Conservation (phyloP, 2,329 filamentous ascomycete genomes). For the Hymenotorrendiella dingleyae region DNA sequence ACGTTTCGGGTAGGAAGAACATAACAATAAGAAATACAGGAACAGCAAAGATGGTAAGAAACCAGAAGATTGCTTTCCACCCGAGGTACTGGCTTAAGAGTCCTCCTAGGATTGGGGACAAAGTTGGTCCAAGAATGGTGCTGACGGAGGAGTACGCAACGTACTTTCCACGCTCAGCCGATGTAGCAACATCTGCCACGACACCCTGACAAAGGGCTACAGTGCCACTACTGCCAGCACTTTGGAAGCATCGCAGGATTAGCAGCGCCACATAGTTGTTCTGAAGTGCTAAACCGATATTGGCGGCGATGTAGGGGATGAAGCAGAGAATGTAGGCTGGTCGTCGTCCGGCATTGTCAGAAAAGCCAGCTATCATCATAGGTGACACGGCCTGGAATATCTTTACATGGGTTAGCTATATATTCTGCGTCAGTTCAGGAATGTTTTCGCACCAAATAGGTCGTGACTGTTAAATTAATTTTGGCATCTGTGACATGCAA, state of each 20-base stretch:
- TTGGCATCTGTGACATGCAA: slow-evolving; percentile 26
- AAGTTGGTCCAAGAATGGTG: slow-evolving; percentile 37
- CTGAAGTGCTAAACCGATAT: slow-evolving; percentile 49
- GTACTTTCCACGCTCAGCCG: slow-evolving; percentile 65
- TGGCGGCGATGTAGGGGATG: slow-evolving; percentile 48
- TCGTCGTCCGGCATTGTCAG: slow-evolving; percentile 49
- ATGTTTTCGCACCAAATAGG: slow-evolving; percentile 26
- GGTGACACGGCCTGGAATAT: slow-evolving; percentile 56
- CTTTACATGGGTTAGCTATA: too few relatives aligned
- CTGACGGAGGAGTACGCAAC: slow-evolving; percentile 63
- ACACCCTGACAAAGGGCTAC: slow-evolving; percentile 67
- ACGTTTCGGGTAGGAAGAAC: slow-evolving; percentile 30
- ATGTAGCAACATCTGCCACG: slow-evolving; percentile 65
- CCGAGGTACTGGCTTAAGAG: slow-evolving; percentile 40
- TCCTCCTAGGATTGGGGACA: slow-evolving; percentile 47
- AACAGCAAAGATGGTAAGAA: slow-evolving; percentile 41
- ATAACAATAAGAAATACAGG: slow-evolving; percentile 31
- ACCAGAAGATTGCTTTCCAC: slow-evolving; percentile 49
- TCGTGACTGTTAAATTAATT: slow-evolving; percentile 30
- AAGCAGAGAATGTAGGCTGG: slow-evolving; percentile 52
- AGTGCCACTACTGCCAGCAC: slow-evolving; percentile 49
- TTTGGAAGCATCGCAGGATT: slow-evolving; percentile 52
- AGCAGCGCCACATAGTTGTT: slow-evolving; percentile 47
- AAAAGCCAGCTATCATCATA: slow-evolving; percentile 50
- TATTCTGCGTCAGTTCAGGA: too few relatives aligned